These are phyloP conservation scores for Dalbergia cochinchinensis DNA, from an alignment of 306 rosid species.

Conservation along the genomic window DNA sequence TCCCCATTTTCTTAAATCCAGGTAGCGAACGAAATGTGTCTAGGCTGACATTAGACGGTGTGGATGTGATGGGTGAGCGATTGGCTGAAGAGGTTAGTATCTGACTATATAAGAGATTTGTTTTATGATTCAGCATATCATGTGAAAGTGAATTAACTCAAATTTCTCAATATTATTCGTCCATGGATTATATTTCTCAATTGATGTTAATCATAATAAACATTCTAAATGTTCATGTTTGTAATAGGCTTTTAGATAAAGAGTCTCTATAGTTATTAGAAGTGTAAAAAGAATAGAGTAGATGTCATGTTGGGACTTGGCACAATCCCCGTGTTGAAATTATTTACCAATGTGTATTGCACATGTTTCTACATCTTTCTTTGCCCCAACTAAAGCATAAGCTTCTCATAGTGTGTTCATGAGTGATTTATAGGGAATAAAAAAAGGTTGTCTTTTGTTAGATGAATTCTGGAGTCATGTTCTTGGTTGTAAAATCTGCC, in stretches of 20 bases:
- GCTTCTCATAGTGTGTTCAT: neutral
- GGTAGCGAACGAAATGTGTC: slow-evolving; percentile 94
- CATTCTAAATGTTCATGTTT: slow-evolving; percentile 5
- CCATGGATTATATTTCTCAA: slow-evolving; percentile 22
- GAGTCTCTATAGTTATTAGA: neutral
- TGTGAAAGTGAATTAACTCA: slow-evolving; percentile 29
- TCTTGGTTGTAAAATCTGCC: too few species aligned
- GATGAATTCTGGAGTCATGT: too few species aligned
- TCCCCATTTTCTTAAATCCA: slow-evolving; percentile 46
- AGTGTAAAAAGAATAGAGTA: neutral
- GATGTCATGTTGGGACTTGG: neutral
- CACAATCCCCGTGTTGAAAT: neutral
- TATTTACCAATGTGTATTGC: neutral
- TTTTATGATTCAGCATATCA: slow-evolving; percentile 30
- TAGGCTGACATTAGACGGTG: slow-evolving; percentile 82
- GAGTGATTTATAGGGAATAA: too few species aligned
- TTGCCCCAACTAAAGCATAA: slow-evolving; percentile 12
- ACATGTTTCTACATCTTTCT: slow-evolving; percentile 15
- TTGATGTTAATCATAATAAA: neutral
- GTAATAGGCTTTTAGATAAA: neutral
- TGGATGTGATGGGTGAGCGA: slow-evolving; percentile 97
- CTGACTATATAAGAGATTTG: slow-evolving; percentile 10
- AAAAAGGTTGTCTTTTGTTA: too few species aligned
- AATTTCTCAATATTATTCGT: slow-evolving; percentile 14
- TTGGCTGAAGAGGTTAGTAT: slow-evolving; percentile 81